Conservation (phyloP, 306 rosid genomes). For the Urtica urens region DNA sequence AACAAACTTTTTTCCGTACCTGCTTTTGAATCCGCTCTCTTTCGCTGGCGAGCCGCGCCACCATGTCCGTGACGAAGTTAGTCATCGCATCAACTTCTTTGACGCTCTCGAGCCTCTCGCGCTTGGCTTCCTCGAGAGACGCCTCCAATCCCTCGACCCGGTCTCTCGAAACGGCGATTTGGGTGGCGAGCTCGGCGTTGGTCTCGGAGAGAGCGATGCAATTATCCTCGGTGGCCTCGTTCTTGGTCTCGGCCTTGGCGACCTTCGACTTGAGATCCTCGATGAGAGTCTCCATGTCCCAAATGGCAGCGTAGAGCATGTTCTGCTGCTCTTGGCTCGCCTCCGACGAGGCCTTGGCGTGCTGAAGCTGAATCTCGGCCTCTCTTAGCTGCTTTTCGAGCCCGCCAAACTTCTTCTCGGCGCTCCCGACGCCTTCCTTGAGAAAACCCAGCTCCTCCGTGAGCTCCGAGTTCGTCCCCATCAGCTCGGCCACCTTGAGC, state of each 20-base stretch:
- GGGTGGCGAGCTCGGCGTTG: slow-evolving; percentile 47
- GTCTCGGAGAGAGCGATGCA: slow-evolving; percentile 49
- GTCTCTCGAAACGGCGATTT: slow-evolving; percentile 46
- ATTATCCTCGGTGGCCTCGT: slow-evolving; percentile 52
- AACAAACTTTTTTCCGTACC: too few relatives aligned
- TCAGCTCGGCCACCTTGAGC: slow-evolving; percentile 60
- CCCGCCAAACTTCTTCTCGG: slow-evolving; percentile 72
- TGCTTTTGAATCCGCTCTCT: slow-evolving; percentile 65
- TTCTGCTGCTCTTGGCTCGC: slow-evolving; percentile 97
- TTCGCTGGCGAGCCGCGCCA: slow-evolving; percentile 49
- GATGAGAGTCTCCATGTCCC: slow-evolving; percentile 95
- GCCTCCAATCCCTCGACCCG: slow-evolving; percentile 40
- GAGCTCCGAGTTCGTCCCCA: slow-evolving; percentile 70
- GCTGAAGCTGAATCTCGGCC: slow-evolving; percentile 63
- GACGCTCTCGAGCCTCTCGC: slow-evolving; percentile 32
- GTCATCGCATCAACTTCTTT: slow-evolving; percentile 46
- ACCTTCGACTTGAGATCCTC: slow-evolving; percentile 93
- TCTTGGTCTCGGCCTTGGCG: slow-evolving; percentile 59
- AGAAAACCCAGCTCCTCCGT: slow-evolving; percentile 78
- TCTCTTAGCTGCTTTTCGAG: slow-evolving; percentile 86
- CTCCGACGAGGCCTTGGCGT: slow-evolving; percentile 73
- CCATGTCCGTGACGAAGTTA: slow-evolving; percentile 65
- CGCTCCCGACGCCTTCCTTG: slow-evolving; percentile 50
- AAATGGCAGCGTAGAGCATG: slow-evolving; percentile 87
- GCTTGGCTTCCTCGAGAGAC: slow-evolving; percentile 49